Evolutionary conservation across 73 alveolate genomes (phyloP).

Genomic region (Paramecium biaurelia): DNA sequence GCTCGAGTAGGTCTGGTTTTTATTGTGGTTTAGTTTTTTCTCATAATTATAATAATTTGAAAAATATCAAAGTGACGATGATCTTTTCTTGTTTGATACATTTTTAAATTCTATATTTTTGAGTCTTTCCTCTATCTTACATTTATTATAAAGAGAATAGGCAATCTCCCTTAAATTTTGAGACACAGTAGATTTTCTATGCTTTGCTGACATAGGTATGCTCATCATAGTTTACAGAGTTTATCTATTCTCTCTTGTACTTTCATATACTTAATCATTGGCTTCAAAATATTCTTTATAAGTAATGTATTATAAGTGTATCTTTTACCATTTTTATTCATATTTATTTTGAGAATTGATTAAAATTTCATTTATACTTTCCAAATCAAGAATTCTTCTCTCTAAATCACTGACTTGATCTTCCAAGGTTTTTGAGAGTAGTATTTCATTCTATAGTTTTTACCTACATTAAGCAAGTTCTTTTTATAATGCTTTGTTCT

Average conservation of each 20-base stretch:
- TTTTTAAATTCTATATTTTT: background rate
- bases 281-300: background rate
- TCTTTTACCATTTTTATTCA: constrained; percentile 9
- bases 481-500: constrained; percentile 7
- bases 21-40: background rate
- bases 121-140: background rate
- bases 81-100: background rate
- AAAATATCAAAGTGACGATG: background rate
- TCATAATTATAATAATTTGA: constrained; percentile 34
- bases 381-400: background rate
- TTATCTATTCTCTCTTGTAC: background rate
- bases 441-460: constrained; percentile 19
- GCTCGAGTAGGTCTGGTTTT: constrained; percentile 15
- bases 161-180: constrained; percentile 3
- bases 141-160: background rate
- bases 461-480: constrained; percentile 24
- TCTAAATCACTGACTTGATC: constrained; percentile 5
- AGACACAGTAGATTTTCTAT: background rate
- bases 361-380: background rate
- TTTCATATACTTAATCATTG: background rate
- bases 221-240: background rate
- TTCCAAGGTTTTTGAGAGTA: constrained; percentile 19
- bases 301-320: background rate
- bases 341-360: background rate
- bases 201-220: background rate